Evolutionary conservation across 306 rosid species (phyloP), one percentile per base, ranked within the genome.

Genomic region (Rosa chinensis): DNA sequence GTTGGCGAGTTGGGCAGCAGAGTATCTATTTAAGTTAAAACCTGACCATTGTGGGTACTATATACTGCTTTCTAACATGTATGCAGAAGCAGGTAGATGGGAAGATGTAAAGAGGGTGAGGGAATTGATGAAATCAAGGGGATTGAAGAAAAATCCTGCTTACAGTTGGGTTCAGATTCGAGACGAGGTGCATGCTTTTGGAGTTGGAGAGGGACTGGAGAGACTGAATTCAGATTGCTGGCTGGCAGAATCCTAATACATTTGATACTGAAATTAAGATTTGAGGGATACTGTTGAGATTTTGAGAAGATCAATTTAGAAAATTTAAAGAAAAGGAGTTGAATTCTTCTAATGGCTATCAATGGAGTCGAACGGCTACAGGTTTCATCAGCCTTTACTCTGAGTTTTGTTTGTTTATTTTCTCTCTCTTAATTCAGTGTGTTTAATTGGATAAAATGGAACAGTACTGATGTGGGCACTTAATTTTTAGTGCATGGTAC

Each of bases 21-120:
- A 86, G 74, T 90, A 90, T 90, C 82, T 92, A 72, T 88, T 90
- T 82, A 77, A 80, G 77, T 82, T 94, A 55, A 90, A 86, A 80
- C 97, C 98, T 45, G 88, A 81, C 47, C 97, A 92, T 68, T 89
- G 87, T 61, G 98, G 98, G 18, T 94, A 94, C 84, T 94, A 94
- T 64, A 80, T 90, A 73, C 92, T 94, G 43, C 96, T 94, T 83
- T 87, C 98, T 66, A 94, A 94, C 83, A 88, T 94, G 93, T 89
- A 86, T 82, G 97, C 97, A 40, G 98, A 94, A 87, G 89, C 89
- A 64, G 97, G 90, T 80, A 92, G 93, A 86, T 94, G 98, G 98
- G 91, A 84, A 52, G 97, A 92, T 82, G 98, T 89, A 82, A 84
- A 90, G 72, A 79, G 59, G 81, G 84, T 94, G 20, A 89, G 98